Conservation (phyloP, 2,329 filamentous ascomycete genomes). For the Aspergillus terreus region DNA sequence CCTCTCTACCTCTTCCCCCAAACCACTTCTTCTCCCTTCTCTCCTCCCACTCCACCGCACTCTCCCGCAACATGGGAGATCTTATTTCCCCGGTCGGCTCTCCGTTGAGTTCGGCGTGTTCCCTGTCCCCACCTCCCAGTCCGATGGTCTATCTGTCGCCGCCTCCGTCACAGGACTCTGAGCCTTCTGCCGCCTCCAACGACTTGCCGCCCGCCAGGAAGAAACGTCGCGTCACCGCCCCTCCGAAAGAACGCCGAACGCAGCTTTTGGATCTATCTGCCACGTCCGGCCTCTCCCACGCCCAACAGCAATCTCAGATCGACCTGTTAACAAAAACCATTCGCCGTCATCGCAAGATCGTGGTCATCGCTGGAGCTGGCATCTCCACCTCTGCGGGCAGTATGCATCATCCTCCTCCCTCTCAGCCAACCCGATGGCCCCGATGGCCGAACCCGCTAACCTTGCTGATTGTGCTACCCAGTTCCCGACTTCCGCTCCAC, state of each 20-base stretch:
- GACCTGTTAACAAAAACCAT: conserved; percentile 70
- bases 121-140: conserved; percentile 34
- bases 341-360: conserved; percentile 89
- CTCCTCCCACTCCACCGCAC: conserved; percentile 6
- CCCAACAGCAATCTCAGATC: conserved; percentile 59
- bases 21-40: conserved; percentile 5
- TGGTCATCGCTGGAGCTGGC: conserved; percentile 91
- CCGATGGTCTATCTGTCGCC: conserved; percentile 40
- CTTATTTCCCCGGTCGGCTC: conserved; percentile 35
- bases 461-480: conserved; percentile 31
- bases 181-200: conserved; percentile 29
- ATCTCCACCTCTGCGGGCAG: conserved; percentile 95
- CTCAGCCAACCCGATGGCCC: background rate
- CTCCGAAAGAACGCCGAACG: conserved; percentile 70
- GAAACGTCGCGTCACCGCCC: conserved; percentile 60
- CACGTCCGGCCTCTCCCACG: conserved; percentile 26
- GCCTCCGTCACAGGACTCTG: conserved; percentile 40
- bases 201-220: conserved; percentile 73
- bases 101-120: conserved; percentile 40
- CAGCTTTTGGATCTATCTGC: conserved; percentile 68
- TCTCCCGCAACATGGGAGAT: conserved; percentile 15
- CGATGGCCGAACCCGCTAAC: background rate
- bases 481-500: conserved; percentile 95
- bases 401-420: conserved; percentile 46
- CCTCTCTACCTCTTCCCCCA: conserved; percentile 3